Evolutionary conservation across 306 rosid species (phyloP).

Genomic region (Purshia tridentata): DNA sequence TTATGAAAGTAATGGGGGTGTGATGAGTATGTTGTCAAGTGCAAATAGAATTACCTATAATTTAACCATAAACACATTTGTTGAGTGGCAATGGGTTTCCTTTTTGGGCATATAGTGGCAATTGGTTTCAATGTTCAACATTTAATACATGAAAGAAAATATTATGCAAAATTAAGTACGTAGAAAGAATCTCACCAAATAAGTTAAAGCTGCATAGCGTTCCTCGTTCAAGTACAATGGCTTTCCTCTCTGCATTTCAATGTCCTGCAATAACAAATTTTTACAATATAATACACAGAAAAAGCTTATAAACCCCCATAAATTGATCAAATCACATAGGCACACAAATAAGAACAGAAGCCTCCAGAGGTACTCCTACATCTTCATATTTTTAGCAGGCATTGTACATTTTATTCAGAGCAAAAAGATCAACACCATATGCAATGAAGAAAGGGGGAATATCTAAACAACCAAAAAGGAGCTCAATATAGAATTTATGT

Average conservation of each 20-base stretch:
- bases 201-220: conserved; percentile 85
- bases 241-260: conserved; percentile 82
- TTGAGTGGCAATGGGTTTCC: background rate
- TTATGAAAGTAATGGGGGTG: background rate
- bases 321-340: background rate
- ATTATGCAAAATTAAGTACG: background rate
- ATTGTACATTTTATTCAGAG: background rate
- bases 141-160: background rate
- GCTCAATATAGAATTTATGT: background rate
- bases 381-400: background rate
- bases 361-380: background rate
- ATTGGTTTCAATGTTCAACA: background rate
- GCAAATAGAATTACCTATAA: background rate
- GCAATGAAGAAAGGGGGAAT: conserved; percentile 4
- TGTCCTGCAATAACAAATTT: conserved; percentile 51
- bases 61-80: background rate
- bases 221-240: conserved; percentile 86
- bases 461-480: background rate
- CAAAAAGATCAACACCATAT: background rate
- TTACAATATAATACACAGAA: background rate
- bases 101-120: background rate
- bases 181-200: conserved; percentile 53
- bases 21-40: background rate
- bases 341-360: background rate
- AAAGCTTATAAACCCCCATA: background rate